phyloP scores from a whole-genome alignment of 1,284 basidiomycete genomes.

The Lentinula novae-zelandiae region DNA sequence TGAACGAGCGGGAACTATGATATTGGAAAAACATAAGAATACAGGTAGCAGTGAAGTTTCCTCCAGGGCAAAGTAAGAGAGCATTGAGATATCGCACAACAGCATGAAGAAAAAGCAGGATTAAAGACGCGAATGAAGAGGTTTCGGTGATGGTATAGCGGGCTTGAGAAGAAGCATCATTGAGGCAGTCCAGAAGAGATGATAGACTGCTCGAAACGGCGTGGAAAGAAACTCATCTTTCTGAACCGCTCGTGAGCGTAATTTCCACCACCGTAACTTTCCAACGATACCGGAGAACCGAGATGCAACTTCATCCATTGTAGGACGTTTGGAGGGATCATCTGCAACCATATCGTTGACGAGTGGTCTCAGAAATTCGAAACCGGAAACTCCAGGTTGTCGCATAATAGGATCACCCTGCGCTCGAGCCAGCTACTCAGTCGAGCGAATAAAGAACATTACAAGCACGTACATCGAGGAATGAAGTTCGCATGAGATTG shows the following conservation, averaged over 20 bases:
- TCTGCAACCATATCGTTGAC: conserved; percentile 23
- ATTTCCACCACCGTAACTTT: not conserved
- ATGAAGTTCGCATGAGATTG: conserved; percentile 4
- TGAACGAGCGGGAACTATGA: no score
- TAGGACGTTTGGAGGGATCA: conserved; percentile 25
- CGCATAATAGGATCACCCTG: not conserved
- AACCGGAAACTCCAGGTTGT: not conserved
- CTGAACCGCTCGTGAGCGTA: not conserved
- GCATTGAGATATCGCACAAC: no score
- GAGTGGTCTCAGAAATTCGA: not conserved
- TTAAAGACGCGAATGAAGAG: not conserved
- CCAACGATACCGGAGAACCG: conserved; percentile 18
- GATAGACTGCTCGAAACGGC: not conserved
- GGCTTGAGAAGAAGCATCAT: not conserved
- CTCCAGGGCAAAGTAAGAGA: not conserved
- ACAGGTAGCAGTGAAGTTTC: no score
- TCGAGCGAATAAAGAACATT: no score
- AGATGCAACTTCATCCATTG: conserved; percentile 24
- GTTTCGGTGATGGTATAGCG: not conserved
- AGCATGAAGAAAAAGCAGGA: not conserved
- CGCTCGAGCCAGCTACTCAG: not conserved
- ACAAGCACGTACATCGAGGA: conserved; percentile 4
- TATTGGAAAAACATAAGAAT: no score
- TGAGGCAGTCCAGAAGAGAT: not conserved
- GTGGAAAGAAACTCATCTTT: not conserved